Evolutionary conservation across 495 filamentous ascomycete species (phyloP), one percentile per base, ranked within the genome.

Genomic region (Hypoxylon crocopeplum): DNA sequence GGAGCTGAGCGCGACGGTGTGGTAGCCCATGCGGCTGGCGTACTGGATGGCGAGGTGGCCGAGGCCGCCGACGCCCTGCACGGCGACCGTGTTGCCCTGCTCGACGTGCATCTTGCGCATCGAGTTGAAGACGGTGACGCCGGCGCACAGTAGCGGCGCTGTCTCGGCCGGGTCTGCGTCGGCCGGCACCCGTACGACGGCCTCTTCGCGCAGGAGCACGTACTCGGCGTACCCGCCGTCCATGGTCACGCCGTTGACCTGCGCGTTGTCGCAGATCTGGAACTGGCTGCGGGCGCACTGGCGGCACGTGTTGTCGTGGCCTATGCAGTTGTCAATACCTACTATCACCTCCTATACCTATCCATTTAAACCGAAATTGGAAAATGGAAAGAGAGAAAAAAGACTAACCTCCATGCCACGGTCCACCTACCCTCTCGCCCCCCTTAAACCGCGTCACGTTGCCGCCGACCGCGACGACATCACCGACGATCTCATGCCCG

Each of bases 21-120:
- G 79, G 75, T 82, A 90, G 7, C 88, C 87, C 69, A 90, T 83
- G 56, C 80, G 82, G 55, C 72, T 76, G 10, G 86, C 83, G 67
- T 82, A 90, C 66, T 90, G 86, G 20, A 89, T 71, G 1, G 85
- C 88, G 10, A 90, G 67, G 71, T 90, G 87, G 16, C 88, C 87
- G 0, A 89, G 76, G 0, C 86, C 86, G 11, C 86, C 86, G 10
- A 89, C 77, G 0, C 86, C 86, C 66, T 88, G 84, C 7, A 89
- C 62, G 15, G 83, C 86, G 6, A 91, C 86, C 1, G 77, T 72
- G 29, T 78, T 79, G 24, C 87, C 87, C 0, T 77, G 73, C 12
- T 74, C 62, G 34, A 89, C 73, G 33, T 82, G 72, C 77, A 85
- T 79, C 37, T 82, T 78, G 17, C 87, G 82, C 38, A 91, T 84